Conservation (phyloP, 805 yeast species). For the Kockiozyma suomiensis region DNA sequence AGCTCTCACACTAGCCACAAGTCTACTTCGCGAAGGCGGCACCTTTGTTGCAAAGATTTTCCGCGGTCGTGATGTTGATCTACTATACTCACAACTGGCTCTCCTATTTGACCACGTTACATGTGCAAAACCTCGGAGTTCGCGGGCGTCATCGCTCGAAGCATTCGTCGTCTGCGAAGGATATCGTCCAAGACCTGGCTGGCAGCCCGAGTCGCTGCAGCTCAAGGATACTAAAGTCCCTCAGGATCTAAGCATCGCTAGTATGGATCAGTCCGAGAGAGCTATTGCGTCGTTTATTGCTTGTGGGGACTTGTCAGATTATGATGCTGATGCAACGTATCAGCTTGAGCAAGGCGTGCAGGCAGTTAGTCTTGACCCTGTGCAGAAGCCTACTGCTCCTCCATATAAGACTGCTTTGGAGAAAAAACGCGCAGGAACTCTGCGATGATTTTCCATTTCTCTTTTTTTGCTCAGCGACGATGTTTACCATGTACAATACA, state of each 20-base stretch:
- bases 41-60: conserved; percentile 94
- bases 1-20: conserved; percentile 89
- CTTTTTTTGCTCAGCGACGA: neutral
- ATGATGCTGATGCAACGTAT: conserved; percentile 96
- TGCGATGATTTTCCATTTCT: too few species aligned
- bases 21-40: conserved; percentile 86
- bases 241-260: neutral
- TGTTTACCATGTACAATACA: neutral
- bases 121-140: conserved; percentile 95
- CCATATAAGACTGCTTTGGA: conserved; percentile 93
- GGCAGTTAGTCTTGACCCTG: conserved; percentile 73
- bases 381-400: conserved; percentile 94
- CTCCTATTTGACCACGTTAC: conserved; percentile 80
- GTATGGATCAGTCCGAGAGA: conserved; percentile 56
- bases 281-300: conserved; percentile 88
- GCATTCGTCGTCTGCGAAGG: conserved; percentile 92
- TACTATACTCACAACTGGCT: conserved; percentile 90
- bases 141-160: conserved; percentile 92
- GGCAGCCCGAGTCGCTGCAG: conserved; percentile 60
- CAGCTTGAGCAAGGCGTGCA: conserved; percentile 49
- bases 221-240: conserved; percentile 6
- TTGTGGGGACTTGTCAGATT: conserved; percentile 86
- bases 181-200: conserved; percentile 77
- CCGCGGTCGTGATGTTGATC: conserved; percentile 93
- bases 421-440: conserved; percentile 40